Conservation (phyloP, 192 early-diverging fungal genomes). For the Coemansia sp. region DNA sequence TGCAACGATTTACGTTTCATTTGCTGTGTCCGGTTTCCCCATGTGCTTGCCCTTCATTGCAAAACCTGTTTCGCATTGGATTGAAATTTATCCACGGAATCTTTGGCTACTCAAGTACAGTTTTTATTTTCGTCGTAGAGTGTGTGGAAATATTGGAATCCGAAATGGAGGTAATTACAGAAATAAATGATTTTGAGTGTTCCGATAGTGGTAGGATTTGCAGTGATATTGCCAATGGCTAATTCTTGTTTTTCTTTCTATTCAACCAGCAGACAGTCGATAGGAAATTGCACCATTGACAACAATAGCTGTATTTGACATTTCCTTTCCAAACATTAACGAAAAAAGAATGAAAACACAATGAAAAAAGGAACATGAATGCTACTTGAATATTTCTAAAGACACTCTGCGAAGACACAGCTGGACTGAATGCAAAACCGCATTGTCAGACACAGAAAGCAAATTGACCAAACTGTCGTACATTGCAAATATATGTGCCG, state of each 20-base stretch:
- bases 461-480: slow-evolving; percentile 33
- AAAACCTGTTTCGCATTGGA: neutral
- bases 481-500: slow-evolving; percentile 35
- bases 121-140: too few species aligned
- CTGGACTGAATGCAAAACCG: slow-evolving; percentile 19
- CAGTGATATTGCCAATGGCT: too few species aligned
- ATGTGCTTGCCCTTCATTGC: neutral
- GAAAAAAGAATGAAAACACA: slow-evolving; percentile 6
- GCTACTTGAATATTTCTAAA: slow-evolving; percentile 24
- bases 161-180: too few species aligned
- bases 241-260: too few species aligned
- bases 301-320: too few species aligned
- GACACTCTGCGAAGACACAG: slow-evolving; percentile 29
- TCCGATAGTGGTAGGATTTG: too few species aligned
- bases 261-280: too few species aligned
- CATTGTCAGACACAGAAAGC: slow-evolving; percentile 21
- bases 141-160: too few species aligned
- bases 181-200: too few species aligned
- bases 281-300: too few species aligned
- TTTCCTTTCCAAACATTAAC: too few species aligned
- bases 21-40: neutral
- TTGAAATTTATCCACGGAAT: neutral
- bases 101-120: too few species aligned
- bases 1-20: neutral
- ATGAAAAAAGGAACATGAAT: neutral